phyloP scores from a whole-genome alignment of 495 filamentous ascomycete species.

The Darksidea phi region DNA sequence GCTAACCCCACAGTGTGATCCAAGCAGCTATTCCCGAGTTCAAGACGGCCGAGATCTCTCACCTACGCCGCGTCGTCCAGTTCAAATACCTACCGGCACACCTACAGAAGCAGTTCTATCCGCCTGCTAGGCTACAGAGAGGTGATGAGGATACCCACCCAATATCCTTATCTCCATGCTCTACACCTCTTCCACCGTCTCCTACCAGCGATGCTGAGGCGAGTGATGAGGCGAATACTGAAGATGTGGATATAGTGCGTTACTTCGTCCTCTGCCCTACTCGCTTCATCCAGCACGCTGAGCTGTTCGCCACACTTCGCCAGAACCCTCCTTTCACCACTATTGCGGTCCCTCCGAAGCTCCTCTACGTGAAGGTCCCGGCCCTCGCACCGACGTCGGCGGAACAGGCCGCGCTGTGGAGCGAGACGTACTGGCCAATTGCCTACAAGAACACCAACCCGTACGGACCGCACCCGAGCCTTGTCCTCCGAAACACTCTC shows the following conservation, averaged over 20 bases:
- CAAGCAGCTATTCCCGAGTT: slow-evolving; percentile 54
- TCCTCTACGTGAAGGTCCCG: slow-evolving; percentile 63
- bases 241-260: slow-evolving; percentile 18
- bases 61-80: slow-evolving; percentile 81
- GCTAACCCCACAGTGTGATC: slow-evolving; percentile 44
- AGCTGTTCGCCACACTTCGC: slow-evolving; percentile 45
- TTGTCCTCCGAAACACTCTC: slow-evolving; percentile 53
- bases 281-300: slow-evolving; percentile 6
- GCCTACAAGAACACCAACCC: slow-evolving; percentile 82
- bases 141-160: slow-evolving; percentile 15
- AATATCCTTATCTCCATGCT: slow-evolving; percentile 31
- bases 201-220: background rate
- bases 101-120: slow-evolving; percentile 42
- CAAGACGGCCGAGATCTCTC: slow-evolving; percentile 62
- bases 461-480: slow-evolving; percentile 67
- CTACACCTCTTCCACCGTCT: slow-evolving; percentile 26
- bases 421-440: slow-evolving; percentile 77
- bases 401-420: slow-evolving; percentile 74
- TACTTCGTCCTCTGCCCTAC: slow-evolving; percentile 50
- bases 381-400: slow-evolving; percentile 70
- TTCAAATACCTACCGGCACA: slow-evolving; percentile 61
- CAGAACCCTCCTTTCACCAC: slow-evolving; percentile 39
- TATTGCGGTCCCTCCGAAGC: slow-evolving; percentile 47
- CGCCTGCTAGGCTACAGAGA: slow-evolving; percentile 1
- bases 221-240: slow-evolving; percentile 5